A percentile compares a stretch with the other conserved stretches of the same genome.
Evolutionary conservation across 768 basidiomycete species (phyloP).

Genomic region (Pulveroboletus sp.): DNA sequence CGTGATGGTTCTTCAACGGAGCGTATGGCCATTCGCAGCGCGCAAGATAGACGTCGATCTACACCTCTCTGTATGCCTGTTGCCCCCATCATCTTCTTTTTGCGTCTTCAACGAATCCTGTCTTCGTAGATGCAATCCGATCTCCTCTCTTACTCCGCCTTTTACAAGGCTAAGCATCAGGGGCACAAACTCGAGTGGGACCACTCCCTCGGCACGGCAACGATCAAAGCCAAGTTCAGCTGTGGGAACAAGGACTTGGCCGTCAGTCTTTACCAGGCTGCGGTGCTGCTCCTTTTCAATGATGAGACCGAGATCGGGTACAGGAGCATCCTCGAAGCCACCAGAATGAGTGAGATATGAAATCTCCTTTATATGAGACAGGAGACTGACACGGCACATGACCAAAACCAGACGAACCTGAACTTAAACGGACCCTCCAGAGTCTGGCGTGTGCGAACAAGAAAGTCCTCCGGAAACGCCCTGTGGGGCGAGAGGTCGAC

Average conservation of each 20-base stretch:
- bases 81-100: not conserved
- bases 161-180: conserved; percentile 77
- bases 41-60: conserved; percentile 49
- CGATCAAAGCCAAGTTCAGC: conserved; percentile 65
- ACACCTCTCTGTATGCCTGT: conserved; percentile 43
- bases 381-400: not conserved
- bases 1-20: conserved; percentile 82
- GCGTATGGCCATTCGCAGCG: conserved; percentile 79
- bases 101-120: conserved; percentile 7
- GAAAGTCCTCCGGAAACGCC: conserved; percentile 78
- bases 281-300: conserved; percentile 87
- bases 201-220: conserved; percentile 80
- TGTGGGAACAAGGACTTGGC: conserved; percentile 77
- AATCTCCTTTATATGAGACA: not conserved
- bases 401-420: conserved; percentile 50
- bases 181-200: conserved; percentile 80
- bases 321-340: conserved; percentile 60
- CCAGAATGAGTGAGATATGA: conserved; percentile 60
- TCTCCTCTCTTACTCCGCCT: conserved; percentile 54
- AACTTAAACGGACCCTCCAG: conserved; percentile 82
- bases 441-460: conserved; percentile 91
- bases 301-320: conserved; percentile 55
- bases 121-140: conserved; percentile 64
- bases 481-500: conserved; percentile 71
- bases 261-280: conserved; percentile 85